phyloP scores from a whole-genome alignment of 2,329 filamentous ascomycete species.

The Alternaria viburni region DNA sequence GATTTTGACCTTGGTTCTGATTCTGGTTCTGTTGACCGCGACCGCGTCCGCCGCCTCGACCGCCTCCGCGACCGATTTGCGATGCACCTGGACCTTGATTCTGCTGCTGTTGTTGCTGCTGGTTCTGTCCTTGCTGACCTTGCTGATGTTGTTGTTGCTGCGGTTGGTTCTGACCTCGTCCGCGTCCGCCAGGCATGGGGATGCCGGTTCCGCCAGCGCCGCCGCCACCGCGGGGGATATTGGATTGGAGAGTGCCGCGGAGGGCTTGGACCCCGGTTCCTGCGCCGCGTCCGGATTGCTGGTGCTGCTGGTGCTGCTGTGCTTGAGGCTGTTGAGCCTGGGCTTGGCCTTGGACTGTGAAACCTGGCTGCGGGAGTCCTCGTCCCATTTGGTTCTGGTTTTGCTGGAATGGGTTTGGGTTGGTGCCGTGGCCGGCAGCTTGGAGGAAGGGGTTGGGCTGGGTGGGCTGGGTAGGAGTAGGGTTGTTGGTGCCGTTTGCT shows the following conservation, averaged over 20 bases:
- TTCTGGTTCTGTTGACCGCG: slow-evolving; percentile 14
- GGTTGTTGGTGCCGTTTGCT: slow-evolving; percentile 16
- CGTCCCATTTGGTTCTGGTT: slow-evolving; percentile 20
- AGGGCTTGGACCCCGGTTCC: slow-evolving; percentile 34
- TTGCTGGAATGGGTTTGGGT: slow-evolving; percentile 21
- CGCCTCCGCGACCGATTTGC: slow-evolving; percentile 38
- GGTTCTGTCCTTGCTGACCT: not conserved
- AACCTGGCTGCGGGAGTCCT: slow-evolving; percentile 35
- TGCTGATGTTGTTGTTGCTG: slow-evolving; percentile 15
- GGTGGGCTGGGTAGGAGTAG: slow-evolving; percentile 15
- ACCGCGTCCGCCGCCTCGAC: slow-evolving; percentile 32
- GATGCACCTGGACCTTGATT: slow-evolving; percentile 18
- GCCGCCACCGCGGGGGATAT: slow-evolving; percentile 42
- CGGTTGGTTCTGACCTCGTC: slow-evolving; percentile 14
- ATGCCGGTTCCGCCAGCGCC: slow-evolving; percentile 34
- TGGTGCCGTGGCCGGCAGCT: slow-evolving; percentile 6
- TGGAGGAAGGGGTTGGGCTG: slow-evolving; percentile 23
- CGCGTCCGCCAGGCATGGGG: slow-evolving; percentile 39
- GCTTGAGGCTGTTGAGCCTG: slow-evolving; percentile 22
- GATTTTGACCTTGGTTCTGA: slow-evolving; percentile 27
- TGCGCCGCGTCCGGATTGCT: slow-evolving; percentile 18
- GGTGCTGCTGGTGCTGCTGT: slow-evolving; percentile 29
- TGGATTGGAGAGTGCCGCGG: slow-evolving; percentile 35
- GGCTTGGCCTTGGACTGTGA: slow-evolving; percentile 19
- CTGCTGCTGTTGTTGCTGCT: slow-evolving; percentile 25